phyloP scores from a whole-genome alignment of 2,329 filamentous ascomycete species.

The Pseudocercospora eumusae region DNA sequence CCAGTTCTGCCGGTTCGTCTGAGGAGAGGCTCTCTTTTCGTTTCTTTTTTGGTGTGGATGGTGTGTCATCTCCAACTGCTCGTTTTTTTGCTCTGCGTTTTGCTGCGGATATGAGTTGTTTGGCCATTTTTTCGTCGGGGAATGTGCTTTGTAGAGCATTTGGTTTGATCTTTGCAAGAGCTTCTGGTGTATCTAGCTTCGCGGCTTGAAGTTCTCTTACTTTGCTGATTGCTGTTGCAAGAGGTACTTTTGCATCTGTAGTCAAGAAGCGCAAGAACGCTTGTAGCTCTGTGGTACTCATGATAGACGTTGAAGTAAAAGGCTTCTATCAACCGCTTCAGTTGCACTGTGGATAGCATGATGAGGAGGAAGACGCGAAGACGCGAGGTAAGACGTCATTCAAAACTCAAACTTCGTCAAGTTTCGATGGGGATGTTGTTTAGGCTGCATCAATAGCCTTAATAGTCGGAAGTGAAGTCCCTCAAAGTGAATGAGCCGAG shows the following conservation, averaged over 20 bases:
- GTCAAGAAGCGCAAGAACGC: constrained; percentile 59
- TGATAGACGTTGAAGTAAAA: neutral
- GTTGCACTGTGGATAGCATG: too few relatives aligned
- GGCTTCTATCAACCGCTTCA: neutral
- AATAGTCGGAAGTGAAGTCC: neutral
- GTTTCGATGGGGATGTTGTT: neutral
- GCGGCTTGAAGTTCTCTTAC: constrained; percentile 56
- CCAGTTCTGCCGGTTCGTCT: constrained; percentile 57
- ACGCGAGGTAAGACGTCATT: neutral
- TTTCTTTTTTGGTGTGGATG: constrained; percentile 43
- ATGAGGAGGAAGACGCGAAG: neutral
- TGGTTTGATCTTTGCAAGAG: constrained; percentile 53
- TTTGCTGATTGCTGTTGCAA: constrained; percentile 57
- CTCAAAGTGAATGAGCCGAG: neutral
- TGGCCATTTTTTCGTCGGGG: constrained; percentile 56
- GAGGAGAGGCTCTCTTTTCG: constrained; percentile 34
- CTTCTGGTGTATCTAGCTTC: constrained; percentile 48
- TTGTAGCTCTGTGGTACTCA: constrained; percentile 35
- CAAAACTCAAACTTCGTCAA: neutral
- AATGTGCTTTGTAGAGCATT: constrained; percentile 48
- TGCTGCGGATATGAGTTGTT: constrained; percentile 59
- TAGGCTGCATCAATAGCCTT: neutral
- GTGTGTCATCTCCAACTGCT: constrained; percentile 40
- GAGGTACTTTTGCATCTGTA: constrained; percentile 59
- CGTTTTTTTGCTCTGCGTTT: constrained; percentile 61